Conservation (phyloP, 257 asterid genomes). For the Solanum tarapatanum region DNA sequence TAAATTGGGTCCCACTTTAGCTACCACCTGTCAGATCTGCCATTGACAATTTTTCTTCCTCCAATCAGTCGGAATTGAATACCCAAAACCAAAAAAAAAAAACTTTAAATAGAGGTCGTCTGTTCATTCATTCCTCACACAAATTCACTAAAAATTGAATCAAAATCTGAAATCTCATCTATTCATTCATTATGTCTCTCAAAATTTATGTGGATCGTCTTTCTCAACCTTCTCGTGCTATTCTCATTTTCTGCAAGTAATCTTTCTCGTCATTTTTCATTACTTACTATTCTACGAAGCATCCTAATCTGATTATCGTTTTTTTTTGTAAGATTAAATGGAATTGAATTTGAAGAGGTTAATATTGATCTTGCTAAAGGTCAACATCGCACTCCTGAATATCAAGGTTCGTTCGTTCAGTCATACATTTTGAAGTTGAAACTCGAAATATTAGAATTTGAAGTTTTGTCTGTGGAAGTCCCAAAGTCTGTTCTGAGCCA, state of each 20-base stretch:
- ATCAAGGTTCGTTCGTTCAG: constrained; percentile 26
- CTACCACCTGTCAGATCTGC: not conserved
- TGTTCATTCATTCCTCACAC: not conserved
- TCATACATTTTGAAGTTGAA: not conserved
- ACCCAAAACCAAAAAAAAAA: not conserved
- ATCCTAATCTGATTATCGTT: not conserved
- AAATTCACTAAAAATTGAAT: not conserved
- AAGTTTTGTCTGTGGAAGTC: not conserved
- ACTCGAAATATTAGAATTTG: not conserved
- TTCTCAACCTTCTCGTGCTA: constrained; percentile 90
- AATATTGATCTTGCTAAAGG: constrained; percentile 39
- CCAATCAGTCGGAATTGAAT: not conserved
- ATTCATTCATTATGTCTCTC: constrained; percentile 25
- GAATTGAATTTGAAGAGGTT: constrained; percentile 81
- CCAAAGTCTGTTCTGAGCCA: not conserved
- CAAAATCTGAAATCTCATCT: not conserved
- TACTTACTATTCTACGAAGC: not conserved
- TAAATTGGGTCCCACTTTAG: not conserved
- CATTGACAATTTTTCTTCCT: not conserved
- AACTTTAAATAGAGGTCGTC: not conserved
- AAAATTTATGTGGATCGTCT: constrained; percentile 70
- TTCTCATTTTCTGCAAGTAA: constrained; percentile 93
- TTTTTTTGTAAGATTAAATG: constrained; percentile 36
- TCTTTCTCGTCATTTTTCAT: not conserved
- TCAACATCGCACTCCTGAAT: constrained; percentile 64